Evolutionary conservation across 805 yeast species (phyloP).

Genomic region (Ogataea pini): DNA sequence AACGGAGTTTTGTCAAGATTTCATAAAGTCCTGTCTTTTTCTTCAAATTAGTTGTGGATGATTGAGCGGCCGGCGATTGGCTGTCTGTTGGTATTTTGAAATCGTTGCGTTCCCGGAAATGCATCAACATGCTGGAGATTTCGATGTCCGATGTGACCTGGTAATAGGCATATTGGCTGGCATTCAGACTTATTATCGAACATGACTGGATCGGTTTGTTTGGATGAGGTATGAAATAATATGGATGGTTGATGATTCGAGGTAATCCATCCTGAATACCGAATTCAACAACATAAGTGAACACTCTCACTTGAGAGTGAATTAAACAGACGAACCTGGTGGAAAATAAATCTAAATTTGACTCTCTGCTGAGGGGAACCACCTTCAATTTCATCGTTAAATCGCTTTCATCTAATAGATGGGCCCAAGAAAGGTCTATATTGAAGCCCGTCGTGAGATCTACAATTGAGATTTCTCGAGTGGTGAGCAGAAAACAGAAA

Average conservation of each 20-base stretch:
- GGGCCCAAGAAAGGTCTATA: slow-evolving; percentile 72
- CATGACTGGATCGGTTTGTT: slow-evolving; percentile 20
- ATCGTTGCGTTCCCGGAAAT: background rate
- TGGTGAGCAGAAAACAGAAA: slow-evolving; percentile 58
- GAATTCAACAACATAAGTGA: slow-evolving; percentile 35
- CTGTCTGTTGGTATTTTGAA: background rate
- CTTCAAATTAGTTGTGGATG: background rate
- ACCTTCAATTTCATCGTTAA: slow-evolving; percentile 47
- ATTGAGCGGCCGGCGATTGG: background rate
- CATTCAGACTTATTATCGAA: slow-evolving; percentile 7
- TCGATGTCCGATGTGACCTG: slow-evolving; percentile 24
- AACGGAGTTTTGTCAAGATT: background rate
- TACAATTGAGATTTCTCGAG: slow-evolving; percentile 63
- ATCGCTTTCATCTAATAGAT: slow-evolving; percentile 57
- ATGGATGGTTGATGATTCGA: slow-evolving; percentile 25
- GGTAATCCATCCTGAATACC: slow-evolving; percentile 23
- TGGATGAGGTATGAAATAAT: slow-evolving; percentile 27
- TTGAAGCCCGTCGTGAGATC: slow-evolving; percentile 37
- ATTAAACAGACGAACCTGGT: slow-evolving; percentile 29
- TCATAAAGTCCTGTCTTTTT: background rate
- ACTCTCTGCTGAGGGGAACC: slow-evolving; percentile 15
- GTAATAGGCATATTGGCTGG: slow-evolving; percentile 10
- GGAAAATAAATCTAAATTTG: no score
- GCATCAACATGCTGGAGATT: slow-evolving; percentile 20
- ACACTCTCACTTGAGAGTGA: slow-evolving; percentile 30